A percentile compares a stretch with the other conserved stretches of the same genome.
These are phyloP conservation scores for Podospora pseudoanserina DNA, from an alignment of 495 filamentous ascomycete genomes.

Conservation along the genomic window DNA sequence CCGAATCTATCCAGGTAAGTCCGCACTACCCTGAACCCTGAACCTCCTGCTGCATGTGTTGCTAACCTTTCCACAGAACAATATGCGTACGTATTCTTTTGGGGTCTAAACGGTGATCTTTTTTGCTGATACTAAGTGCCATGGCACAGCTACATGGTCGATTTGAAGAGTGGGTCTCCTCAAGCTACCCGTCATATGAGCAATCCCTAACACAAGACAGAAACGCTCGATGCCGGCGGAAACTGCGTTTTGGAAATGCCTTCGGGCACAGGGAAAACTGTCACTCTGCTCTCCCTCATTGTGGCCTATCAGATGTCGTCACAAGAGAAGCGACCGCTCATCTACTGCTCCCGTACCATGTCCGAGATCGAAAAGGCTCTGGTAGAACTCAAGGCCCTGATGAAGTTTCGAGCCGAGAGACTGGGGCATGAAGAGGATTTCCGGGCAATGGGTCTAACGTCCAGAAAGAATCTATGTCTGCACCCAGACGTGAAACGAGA, in stretches of 20 bases:
- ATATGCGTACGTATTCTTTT: constrained; percentile 66
- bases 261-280: constrained; percentile 98
- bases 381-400: constrained; percentile 83
- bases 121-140: constrained; percentile 8
- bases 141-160: constrained; percentile 79
- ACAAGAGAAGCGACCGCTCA: constrained; percentile 86
- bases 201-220: constrained; percentile 29
- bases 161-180: constrained; percentile 71
- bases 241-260: constrained; percentile 99
- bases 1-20: constrained; percentile 80
- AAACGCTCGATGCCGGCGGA: constrained; percentile 87
- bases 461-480: constrained; percentile 94
- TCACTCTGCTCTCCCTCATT: constrained; percentile 91
- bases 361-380: constrained; percentile 95
- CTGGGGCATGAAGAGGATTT: constrained; percentile 90
- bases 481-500: constrained; percentile 94
- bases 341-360: constrained; percentile 98
- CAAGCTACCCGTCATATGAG: neutral
- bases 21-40: neutral
- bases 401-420: constrained; percentile 87
- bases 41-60: no score
- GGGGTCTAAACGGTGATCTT: neutral
- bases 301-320: constrained; percentile 93
- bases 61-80: constrained; percentile 55
- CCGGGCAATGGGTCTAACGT: constrained; percentile 83